Evolutionary conservation across 1,284 basidiomycete species (phyloP), one percentile per base, ranked within the genome.

Genomic region (Cryptococcus maquisensis): DNA sequence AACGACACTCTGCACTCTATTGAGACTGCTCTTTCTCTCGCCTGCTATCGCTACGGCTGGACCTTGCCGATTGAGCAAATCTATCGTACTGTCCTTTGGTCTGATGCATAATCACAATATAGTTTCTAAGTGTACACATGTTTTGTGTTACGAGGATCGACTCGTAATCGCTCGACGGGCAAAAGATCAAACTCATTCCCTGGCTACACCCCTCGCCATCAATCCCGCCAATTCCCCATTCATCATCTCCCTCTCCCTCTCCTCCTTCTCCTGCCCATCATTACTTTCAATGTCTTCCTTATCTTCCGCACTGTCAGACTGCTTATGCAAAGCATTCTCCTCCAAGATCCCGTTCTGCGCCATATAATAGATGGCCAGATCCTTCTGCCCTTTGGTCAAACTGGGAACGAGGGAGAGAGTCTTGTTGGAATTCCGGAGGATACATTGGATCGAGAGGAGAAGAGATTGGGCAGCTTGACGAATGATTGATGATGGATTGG

Each of bases 361-460:
- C 65, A 75, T 70, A 51, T 74, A 60, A 49, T 74, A 72, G 23
- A 67, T 62, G 6, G 59, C 64, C 35, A 76, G 58, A 52, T 68
- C 61, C 48, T 68, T 65, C 47, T 75, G 71, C 18, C 57, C 61
- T 12, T 50, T 36, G 4, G 53, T 55, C 16, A 76, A 57, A 0
- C 49, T 38, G 0, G 67, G 66, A 18, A 76, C 67, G 7, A 73
- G 49, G 0, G 60, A 54, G 32, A 76, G 56, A 0, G 72, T 70
- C 12, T 50, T 57, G 1, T 57, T 51, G 16, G 69, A 56, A 35
- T 72, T 64, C 16, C 47, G 35, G 1, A 74, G 47, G 13, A 71
- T 61, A 38, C 64, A 65, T 54, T 76, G 72, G 1, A 76, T 60
- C 1, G 69, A 66, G 8, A 74, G 54, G 1, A 76, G 62, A 15